Evolutionary conservation across 345 rosid genomes (phyloP).

Genomic region (Diplotaxis tenuifolia): DNA sequence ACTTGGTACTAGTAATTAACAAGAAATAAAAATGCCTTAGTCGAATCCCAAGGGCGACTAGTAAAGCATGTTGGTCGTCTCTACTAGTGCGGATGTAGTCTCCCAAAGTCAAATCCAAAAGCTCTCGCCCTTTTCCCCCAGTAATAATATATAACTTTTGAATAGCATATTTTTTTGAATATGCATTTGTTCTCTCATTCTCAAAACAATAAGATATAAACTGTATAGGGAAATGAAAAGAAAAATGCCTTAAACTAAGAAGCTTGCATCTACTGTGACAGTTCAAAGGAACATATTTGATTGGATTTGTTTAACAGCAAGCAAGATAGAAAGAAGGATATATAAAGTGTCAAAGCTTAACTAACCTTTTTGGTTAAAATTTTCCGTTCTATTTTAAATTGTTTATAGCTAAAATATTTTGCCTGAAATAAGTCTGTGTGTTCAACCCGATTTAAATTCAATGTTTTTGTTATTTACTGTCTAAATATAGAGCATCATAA

Average conservation of each 20-base stretch:
- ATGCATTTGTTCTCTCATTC: slow-evolving; percentile 8
- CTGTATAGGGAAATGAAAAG: not conserved
- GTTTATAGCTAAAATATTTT: not conserved
- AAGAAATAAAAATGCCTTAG: not conserved
- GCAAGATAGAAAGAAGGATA: not conserved
- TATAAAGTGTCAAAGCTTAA: not conserved
- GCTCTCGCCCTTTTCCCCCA: not conserved
- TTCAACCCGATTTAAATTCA: not conserved
- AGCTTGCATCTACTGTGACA: not conserved
- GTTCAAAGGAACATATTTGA: not conserved
- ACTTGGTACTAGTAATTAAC: not conserved
- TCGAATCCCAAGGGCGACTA: slow-evolving; percentile 35
- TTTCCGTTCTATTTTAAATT: not conserved
- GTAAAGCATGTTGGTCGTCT: slow-evolving; percentile 40
- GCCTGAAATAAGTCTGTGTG: not conserved
- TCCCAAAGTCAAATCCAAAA: slow-evolving; percentile 36
- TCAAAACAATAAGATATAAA: not conserved
- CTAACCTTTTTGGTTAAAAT: not conserved
- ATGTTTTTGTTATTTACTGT: not conserved
- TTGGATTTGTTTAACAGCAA: not conserved
- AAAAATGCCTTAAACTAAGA: not conserved
- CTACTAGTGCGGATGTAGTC: slow-evolving; percentile 26
- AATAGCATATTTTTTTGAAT: not conserved
- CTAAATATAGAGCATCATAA: not conserved
- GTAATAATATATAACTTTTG: not conserved